Base-by-base conservation (phyloP, 139 green algal species). In the Nannochloris sp. region DNA sequence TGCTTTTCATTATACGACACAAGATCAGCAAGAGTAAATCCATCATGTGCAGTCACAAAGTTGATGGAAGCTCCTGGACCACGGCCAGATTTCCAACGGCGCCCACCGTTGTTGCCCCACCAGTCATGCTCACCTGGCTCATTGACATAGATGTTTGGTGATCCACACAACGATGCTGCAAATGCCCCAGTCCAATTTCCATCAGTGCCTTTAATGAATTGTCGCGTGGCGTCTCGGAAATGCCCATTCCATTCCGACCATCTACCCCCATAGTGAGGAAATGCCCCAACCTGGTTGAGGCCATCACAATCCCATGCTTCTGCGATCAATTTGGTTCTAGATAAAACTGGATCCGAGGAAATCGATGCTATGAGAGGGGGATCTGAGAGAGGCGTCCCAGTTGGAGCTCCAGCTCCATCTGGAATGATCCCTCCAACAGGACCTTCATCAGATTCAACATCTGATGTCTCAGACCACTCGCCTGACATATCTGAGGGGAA, bases 291-390 rank as follows among this genome's bases (percentile, higher is more conserved):
- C 84, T 98, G 93, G 77, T 97, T 95, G 20, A 99, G 82, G 1
- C 90, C 92, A 62, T 93, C 93, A 57, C 87, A 96, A 77, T 99
- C 93, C 93, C 93, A 99, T 2, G 93, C 91, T 81, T 99, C 93
- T 0, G 93, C 87, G 51, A 98, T 97, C 12, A 99, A 67, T 83
- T 98, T 98, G 25, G 76, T 88, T 65, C 79, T 71, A 12, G 70
- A 59, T 65, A 99, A 87, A 40, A 96, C 66, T 1, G 88, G 87
- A 83, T 99, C 92, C 63, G 95, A 89, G 36, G 68, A 84, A 72
- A 96, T 92, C 44, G 80, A 73, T 63, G 91, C 84, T 9, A 99
- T 79, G n/a, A 98, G 77, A 5, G 91, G 83, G 1, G 93, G 93
- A 62, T 94, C 84, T 13, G 74, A 49, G 44, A 98, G 82, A 6